Evolutionary conservation across 108 stramenopile species (phyloP).

Genomic region (Epipyxis sp.): DNA sequence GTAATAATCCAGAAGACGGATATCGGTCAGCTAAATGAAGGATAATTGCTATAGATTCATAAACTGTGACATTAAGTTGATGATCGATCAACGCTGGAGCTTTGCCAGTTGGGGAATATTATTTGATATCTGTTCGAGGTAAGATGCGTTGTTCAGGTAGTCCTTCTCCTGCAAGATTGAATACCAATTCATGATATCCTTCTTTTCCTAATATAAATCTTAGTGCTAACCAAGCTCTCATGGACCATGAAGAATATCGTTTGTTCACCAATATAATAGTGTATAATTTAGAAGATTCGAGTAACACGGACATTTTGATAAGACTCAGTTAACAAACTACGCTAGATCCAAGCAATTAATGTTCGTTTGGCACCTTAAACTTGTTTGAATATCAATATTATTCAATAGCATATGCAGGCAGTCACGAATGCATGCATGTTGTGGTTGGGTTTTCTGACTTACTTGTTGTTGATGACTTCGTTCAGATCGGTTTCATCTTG

Average conservation of each 20-base stretch:
- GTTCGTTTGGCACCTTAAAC: too few relatives aligned
- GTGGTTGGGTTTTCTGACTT: too few relatives aligned
- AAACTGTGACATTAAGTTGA: background rate
- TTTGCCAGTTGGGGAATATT: background rate
- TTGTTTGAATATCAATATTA: too few relatives aligned
- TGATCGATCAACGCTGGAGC: background rate
- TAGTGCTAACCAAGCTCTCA: background rate
- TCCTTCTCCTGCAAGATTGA: background rate
- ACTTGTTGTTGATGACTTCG: too few relatives aligned
- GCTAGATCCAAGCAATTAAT: too few relatives aligned
- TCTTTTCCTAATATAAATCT: background rate
- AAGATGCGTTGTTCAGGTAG: background rate
- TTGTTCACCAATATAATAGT: background rate
- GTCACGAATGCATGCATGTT: too few relatives aligned
- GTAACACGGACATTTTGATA: too few relatives aligned
- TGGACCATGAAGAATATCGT: slow-evolving; percentile 1
- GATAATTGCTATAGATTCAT: background rate
- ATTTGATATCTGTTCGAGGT: background rate
- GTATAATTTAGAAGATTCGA: too few relatives aligned
- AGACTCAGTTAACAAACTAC: too few relatives aligned
- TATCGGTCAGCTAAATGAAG: background rate
- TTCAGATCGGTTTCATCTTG: too few relatives aligned
- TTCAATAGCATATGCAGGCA: too few relatives aligned
- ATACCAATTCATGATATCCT: background rate
- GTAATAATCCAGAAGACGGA: background rate